Percentiles rank a stretch among this genome's conserved stretches.
These are phyloP conservation scores for Pythium phragmiticola DNA, from an alignment of 352 stramenopile species.

Conservation along the genomic window DNA sequence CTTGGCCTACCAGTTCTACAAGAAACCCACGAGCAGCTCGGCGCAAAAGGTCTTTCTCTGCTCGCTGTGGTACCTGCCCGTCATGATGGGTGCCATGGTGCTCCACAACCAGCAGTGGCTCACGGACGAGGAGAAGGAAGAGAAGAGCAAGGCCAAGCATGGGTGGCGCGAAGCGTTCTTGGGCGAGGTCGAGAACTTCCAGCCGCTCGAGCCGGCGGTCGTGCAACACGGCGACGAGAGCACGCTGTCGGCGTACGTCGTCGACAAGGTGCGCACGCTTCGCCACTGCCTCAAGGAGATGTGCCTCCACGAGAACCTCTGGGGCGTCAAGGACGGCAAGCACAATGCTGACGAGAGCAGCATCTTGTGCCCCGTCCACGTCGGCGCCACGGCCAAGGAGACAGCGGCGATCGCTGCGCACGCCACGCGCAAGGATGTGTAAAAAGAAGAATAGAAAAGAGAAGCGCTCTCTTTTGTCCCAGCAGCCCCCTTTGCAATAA, in stretches of 20 bases:
- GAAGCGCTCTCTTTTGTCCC: conserved; percentile 22
- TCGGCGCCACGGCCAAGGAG: conserved; percentile 63
- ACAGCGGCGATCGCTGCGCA: conserved; percentile 62
- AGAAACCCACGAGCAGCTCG: conserved; percentile 93
- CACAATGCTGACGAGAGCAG: conserved; percentile 70
- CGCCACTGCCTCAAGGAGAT: conserved; percentile 74
- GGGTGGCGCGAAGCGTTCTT: conserved; percentile 74
- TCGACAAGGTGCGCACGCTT: conserved; percentile 58
- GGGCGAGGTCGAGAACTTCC: conserved; percentile 66
- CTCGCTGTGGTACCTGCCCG: conserved; percentile 98
- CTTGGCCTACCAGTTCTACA: conserved; percentile 93
- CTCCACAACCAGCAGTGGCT: conserved; percentile 94
- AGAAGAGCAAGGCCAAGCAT: conserved; percentile 47
- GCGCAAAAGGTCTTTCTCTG: conserved; percentile 97
- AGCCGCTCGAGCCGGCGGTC: conserved; percentile 35
- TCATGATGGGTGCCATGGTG: conserved; percentile 97
- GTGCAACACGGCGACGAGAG: conserved; percentile 39
- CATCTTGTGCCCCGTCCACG: conserved; percentile 78
- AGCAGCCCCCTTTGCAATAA: conserved; percentile 17
- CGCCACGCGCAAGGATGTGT: conserved; percentile 36
- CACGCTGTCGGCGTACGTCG: conserved; percentile 60
- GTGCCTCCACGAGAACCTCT: conserved; percentile 84
- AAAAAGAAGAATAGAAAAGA: conserved; percentile 9
- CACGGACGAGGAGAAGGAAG: conserved; percentile 61
- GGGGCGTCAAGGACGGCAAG: conserved; percentile 74